Evolutionary conservation across 1,284 basidiomycete genomes (phyloP), one percentile per base, ranked within the genome.

Genomic region (Sphaerobolus stellatus): DNA sequence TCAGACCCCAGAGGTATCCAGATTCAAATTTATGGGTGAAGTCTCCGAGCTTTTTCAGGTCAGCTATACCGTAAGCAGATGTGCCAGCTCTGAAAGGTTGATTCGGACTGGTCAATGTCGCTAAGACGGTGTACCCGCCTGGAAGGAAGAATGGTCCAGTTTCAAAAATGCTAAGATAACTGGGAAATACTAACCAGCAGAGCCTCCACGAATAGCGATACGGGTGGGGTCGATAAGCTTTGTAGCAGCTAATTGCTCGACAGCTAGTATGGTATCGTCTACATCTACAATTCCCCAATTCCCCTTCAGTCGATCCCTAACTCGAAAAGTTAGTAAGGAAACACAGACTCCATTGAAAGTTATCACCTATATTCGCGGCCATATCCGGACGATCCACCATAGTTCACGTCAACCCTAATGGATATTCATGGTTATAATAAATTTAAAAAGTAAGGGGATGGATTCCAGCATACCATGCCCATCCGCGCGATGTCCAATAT

Each of bases 201-300:
- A 85, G 0, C 75, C 72, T 2, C 84, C 85, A 8, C 80, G 78
- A 51, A 90, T 82, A 24, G 81, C 77, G 2, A 78, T 75, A 11
- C 87, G 83, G 38, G 76, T 66, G 1, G 72, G 66, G 59, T 88
- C 84, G 52, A 84, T 74, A 53, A 81, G 58, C 5, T 62, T 63
- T 25, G 43, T 29, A 30, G 48, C 45, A 2, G 80, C 72, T 18
- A 88, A 74, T 30, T 72, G 68, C 36, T 71, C 66, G 4, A 79
- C 80, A 2, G 82, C 79, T 7, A 71, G 66, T 18, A 83, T 78
- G 60, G 78, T 81, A 61, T 91, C 88, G 2, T 75, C 66, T 0
- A 84, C 77, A 61, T 90, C 88, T 16, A 81, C 77, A 29, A 86
- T 62, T 6, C 88, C 87, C 87, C 87, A 90, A n/a, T 80, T 66